Percentiles rank a stretch among this genome's conserved stretches.
Conservation (phyloP, 768 basidiomycete genomes). For the Sarcomyxa edulis region DNA sequence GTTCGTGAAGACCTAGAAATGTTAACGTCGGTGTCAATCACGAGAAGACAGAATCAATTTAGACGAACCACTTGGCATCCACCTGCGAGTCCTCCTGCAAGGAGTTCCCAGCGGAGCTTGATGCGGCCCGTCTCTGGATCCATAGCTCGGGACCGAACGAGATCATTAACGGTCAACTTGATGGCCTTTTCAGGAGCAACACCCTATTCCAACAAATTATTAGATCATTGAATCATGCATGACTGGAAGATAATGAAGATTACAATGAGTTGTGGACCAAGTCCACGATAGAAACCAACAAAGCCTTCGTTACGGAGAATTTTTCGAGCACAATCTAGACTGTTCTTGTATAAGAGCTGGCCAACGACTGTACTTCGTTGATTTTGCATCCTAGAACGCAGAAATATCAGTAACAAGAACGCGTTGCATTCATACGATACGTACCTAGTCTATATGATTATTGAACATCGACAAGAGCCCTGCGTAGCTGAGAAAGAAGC, state of each 20-base stretch:
- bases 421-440: constrained; percentile 6
- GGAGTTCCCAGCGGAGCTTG: constrained; percentile 81
- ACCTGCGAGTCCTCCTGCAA: constrained; percentile 91
- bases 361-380: constrained; percentile 96
- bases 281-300: constrained; percentile 92
- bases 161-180: constrained; percentile 94
- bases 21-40: background rate
- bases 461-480: constrained; percentile 1
- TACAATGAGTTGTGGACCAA: constrained; percentile 91
- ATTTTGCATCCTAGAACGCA: constrained; percentile 81
- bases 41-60: constrained; percentile 3
- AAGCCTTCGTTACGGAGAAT: constrained; percentile 94
- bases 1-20: constrained; percentile 86
- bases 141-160: constrained; percentile 76
- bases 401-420: constrained; percentile 1
- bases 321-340: constrained; percentile 88
- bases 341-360: constrained; percentile 95
- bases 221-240: background rate
- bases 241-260: constrained; percentile 3
- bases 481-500: no score
- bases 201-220: constrained; percentile 43
- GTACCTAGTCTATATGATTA: constrained; percentile 67
- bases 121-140: constrained; percentile 97
- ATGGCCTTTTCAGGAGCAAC: constrained; percentile 98
- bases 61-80: constrained; percentile 93